Evolutionary conservation across 2,329 filamentous ascomycete genomes (phyloP), one percentile per base, ranked within the genome.

Genomic region (Pseudogymnoascus sp.): DNA sequence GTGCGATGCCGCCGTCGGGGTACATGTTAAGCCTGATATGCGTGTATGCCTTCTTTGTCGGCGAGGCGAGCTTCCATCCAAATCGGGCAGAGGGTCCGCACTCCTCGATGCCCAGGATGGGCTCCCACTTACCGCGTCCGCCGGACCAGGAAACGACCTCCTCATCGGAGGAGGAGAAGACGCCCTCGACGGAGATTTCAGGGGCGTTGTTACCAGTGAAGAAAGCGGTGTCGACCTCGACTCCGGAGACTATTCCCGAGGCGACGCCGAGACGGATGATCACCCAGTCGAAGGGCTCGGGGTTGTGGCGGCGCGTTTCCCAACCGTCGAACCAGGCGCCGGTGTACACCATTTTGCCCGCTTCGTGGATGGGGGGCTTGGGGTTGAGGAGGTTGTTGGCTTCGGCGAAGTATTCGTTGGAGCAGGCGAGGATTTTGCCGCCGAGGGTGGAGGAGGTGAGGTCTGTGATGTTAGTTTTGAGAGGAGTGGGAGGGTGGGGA

Each of bases 11-110:
- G 57, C 90, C 90, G 70, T 94, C 90, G 0, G 90, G 88, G 71
- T 90, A 92, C 90, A 92, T 92, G 72, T 90, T 88, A 61, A 94
- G 77, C 35, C 89, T 78, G 39, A 92, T 87, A 71, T 94, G 89
- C 0, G 89, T 92, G 74, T 89, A 92, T 60, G 85, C 82, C 73
- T 88, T 88, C 35, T 76, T 74, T 0, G 83, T 85, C 18, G 81
- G 79, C 15, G 71, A 70, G 14, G 78, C 75, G 14, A 93, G 77
- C 69, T 83, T 80, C 90, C 89, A 94, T 3, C 79, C 87, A 68
- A 91, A 89, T 63, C 89, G 77, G 72, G 87, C 85, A 59, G 80
- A 86, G 1, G 90, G 88, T 0, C 89, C 89, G 71, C 89, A 91
- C 69, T 89, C 85, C 68, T 88, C 82, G 63, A 83, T 78, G 15